phyloP scores from a whole-genome alignment of 495 filamentous ascomycete genomes.

The Aspergillus nanangensis region DNA sequence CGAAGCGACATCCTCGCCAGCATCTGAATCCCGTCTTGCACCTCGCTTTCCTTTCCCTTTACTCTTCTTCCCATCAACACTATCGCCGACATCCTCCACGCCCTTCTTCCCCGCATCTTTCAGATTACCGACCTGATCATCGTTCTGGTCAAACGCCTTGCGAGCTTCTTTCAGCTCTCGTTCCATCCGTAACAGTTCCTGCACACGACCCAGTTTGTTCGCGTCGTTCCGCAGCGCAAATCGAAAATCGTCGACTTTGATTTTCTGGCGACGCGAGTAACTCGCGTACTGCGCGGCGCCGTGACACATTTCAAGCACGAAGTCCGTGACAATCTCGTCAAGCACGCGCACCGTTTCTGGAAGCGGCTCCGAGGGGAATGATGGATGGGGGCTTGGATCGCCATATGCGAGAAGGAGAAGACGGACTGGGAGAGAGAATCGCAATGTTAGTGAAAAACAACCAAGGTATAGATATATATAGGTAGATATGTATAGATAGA shows the following conservation, averaged over 20 bases:
- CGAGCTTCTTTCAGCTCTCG: conserved; percentile 72
- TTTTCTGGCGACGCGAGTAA: conserved; percentile 82
- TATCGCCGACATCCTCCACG: conserved; percentile 20
- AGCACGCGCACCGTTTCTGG: conserved; percentile 79
- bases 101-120: conserved; percentile 40
- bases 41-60: conserved; percentile 41
- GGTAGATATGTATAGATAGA: no score
- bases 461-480: no score
- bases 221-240: conserved; percentile 84
- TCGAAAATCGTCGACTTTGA: conserved; percentile 97
- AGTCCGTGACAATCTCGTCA: conserved; percentile 92
- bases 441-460: no score
- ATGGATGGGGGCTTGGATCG: conserved; percentile 51
- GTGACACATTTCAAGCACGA: conserved; percentile 84
- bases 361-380: conserved; percentile 54
- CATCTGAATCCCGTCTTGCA: conserved; percentile 38
- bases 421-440: no score
- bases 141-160: conserved; percentile 59
- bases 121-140: conserved; percentile 39
- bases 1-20: conserved; percentile 35
- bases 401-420: conserved; percentile 84
- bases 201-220: conserved; percentile 80
- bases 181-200: conserved; percentile 79
- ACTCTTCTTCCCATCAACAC: conserved; percentile 26
- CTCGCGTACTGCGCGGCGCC: conserved; percentile 76